These are phyloP conservation scores for Naganishia onofrii DNA, from an alignment of 768 basidiomycete species.

Conservation along the genomic window DNA sequence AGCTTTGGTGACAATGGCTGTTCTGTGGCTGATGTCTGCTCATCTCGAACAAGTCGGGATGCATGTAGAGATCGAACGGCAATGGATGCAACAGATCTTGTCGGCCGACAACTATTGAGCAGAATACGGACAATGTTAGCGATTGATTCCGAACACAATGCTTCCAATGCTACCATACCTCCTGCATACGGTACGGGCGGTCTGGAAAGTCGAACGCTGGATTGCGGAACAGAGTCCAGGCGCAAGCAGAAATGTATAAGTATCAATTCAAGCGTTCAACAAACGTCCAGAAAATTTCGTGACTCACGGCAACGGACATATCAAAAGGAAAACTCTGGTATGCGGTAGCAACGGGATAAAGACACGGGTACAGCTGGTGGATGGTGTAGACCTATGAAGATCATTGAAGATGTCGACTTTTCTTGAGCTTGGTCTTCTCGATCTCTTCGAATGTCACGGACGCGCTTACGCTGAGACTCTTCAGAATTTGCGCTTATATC, in stretches of 20 bases:
- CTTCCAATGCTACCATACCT: background rate
- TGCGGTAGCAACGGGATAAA: background rate
- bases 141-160: no score
- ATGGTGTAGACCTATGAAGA: background rate
- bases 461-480: background rate
- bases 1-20: conserved; percentile 58
- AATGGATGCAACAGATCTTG: conserved; percentile 17
- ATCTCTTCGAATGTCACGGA: conserved; percentile 1
- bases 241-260: conserved; percentile 1
- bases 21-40: conserved; percentile 14
- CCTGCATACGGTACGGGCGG: conserved; percentile 23
- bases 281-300: background rate
- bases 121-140: background rate
- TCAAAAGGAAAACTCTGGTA: background rate
- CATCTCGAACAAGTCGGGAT: conserved; percentile 15
- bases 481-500: conserved; percentile 1
- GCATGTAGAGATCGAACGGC: conserved; percentile 17
- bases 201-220: conserved; percentile 22
- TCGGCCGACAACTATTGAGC: conserved; percentile 10
- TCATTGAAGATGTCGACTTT: conserved; percentile 2
- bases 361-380: background rate
- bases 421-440: background rate
- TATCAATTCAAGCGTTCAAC: background rate
- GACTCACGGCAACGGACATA: conserved; percentile 17
- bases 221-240: background rate